Conservation (phyloP, 257 asterid species). For the Nyctanthes arbortristis region DNA sequence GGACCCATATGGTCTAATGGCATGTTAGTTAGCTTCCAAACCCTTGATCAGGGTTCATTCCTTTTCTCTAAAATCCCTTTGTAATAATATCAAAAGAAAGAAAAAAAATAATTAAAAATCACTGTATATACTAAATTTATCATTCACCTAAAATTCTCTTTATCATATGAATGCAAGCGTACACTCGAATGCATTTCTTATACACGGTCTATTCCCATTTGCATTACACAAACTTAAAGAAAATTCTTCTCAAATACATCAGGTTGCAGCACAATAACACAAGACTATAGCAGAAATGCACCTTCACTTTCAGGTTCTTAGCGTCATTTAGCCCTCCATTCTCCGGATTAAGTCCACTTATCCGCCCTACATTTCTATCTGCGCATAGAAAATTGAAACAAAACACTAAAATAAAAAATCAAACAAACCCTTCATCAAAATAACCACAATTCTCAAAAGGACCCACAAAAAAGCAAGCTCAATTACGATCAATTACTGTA, state of each 20-base stretch:
- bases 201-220: background rate
- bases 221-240: background rate
- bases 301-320: conserved; percentile 53
- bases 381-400: conserved; percentile 3
- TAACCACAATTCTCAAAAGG: background rate
- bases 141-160: background rate
- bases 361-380: conserved; percentile 44
- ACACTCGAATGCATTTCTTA: background rate
- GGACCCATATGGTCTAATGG: no score
- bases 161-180: background rate
- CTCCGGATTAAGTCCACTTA: conserved; percentile 42
- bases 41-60: no score
- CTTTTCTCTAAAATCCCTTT: no score
- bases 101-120: no score
- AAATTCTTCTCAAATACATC: background rate
- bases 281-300: background rate
- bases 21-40: no score
- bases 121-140: background rate
- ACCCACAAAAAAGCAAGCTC: background rate
- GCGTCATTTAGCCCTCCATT: conserved; percentile 39
- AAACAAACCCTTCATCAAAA: background rate
- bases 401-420: background rate
- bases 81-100: no score
- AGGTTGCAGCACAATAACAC: background rate
- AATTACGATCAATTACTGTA: background rate